Percentiles rank a stretch among this genome's conserved stretches.
Evolutionary conservation across 1,139 yeast genomes (phyloP).

Genomic region (Yamadazyma blattariae): DNA sequence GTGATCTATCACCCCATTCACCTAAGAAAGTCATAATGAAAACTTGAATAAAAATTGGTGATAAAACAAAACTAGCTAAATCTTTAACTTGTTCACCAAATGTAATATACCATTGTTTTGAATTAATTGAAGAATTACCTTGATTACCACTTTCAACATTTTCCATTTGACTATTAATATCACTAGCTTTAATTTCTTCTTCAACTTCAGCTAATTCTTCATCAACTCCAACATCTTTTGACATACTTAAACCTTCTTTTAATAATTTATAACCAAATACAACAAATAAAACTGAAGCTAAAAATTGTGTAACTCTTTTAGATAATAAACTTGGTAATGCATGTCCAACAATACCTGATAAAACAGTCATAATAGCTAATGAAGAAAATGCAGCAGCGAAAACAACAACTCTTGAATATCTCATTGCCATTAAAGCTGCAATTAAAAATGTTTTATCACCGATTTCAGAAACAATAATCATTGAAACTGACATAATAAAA

Average conservation of each 20-base stretch:
- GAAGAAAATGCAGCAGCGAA: slow-evolving; percentile 89
- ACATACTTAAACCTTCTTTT: slow-evolving; percentile 80
- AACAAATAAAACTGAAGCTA: slow-evolving; percentile 78
- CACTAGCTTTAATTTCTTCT: slow-evolving; percentile 76
- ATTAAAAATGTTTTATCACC: slow-evolving; percentile 97
- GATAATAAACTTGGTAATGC: slow-evolving; percentile 84
- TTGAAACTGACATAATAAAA: slow-evolving; percentile 66
- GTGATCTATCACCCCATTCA: slow-evolving; percentile 99
- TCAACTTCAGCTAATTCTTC: slow-evolving; percentile 97
- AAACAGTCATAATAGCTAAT: slow-evolving; percentile 81
- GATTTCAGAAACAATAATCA: slow-evolving; percentile 91
- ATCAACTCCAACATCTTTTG: slow-evolving; percentile 80
- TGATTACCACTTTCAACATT: slow-evolving; percentile 54
- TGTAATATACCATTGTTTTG: slow-evolving; percentile 24
- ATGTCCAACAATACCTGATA: slow-evolving; percentile 90
- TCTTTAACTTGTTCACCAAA: slow-evolving; percentile 39
- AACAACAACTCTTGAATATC: slow-evolving; percentile 76
- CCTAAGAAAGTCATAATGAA: slow-evolving; percentile 95
- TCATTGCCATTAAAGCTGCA: slow-evolving; percentile 98
- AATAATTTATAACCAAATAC: slow-evolving; percentile 79
- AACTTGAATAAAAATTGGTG: slow-evolving; percentile 93
- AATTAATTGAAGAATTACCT: slow-evolving; percentile 6
- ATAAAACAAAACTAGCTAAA: slow-evolving; percentile 61
- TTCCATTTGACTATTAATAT: slow-evolving; percentile 50
- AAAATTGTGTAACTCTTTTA: slow-evolving; percentile 70